Evolutionary conservation across 768 basidiomycete genomes (phyloP).

Genomic region (Boletellus ananas): DNA sequence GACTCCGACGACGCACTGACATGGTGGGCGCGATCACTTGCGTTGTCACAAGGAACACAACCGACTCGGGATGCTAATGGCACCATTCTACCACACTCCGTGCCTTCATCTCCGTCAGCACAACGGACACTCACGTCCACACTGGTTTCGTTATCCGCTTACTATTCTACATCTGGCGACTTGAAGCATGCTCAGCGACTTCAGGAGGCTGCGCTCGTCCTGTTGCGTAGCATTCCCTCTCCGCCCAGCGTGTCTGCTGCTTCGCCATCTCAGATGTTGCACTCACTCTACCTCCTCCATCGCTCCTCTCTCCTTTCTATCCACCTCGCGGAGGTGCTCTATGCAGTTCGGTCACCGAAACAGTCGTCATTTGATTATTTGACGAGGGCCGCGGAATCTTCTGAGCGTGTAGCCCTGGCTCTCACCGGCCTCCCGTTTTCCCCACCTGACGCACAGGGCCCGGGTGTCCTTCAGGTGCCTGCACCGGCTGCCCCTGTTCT

Average conservation of each 20-base stretch:
- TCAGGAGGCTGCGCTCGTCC: constrained; percentile 51
- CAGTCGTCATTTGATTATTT: constrained; percentile 53
- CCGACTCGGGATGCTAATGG: constrained; percentile 15
- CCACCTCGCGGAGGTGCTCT: constrained; percentile 70
- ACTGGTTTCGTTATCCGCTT: constrained; percentile 69
- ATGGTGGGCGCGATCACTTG: constrained; percentile 67
- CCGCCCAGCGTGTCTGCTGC: constrained; percentile 41
- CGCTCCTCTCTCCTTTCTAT: constrained; percentile 69
- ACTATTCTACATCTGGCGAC: constrained; percentile 57
- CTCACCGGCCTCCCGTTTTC: constrained; percentile 43
- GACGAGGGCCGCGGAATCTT: constrained; percentile 58
- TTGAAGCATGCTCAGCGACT: constrained; percentile 51
- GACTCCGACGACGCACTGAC: constrained; percentile 48
- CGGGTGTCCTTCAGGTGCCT: constrained; percentile 35
- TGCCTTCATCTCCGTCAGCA: constrained; percentile 55
- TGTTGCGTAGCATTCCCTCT: constrained; percentile 52
- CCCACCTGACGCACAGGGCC: constrained; percentile 34
- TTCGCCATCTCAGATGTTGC: constrained; percentile 58
- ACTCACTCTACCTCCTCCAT: constrained; percentile 64
- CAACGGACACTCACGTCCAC: constrained; percentile 61
- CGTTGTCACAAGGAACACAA: constrained; percentile 38
- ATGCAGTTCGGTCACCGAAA: constrained; percentile 43
- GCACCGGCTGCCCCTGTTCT: constrained; percentile 40
- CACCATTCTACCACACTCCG: constrained; percentile 32
- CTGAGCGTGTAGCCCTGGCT: constrained; percentile 57